Evolutionary conservation across 2,329 filamentous ascomycete species (phyloP).

Genomic region (Juglanconis oblonga): DNA sequence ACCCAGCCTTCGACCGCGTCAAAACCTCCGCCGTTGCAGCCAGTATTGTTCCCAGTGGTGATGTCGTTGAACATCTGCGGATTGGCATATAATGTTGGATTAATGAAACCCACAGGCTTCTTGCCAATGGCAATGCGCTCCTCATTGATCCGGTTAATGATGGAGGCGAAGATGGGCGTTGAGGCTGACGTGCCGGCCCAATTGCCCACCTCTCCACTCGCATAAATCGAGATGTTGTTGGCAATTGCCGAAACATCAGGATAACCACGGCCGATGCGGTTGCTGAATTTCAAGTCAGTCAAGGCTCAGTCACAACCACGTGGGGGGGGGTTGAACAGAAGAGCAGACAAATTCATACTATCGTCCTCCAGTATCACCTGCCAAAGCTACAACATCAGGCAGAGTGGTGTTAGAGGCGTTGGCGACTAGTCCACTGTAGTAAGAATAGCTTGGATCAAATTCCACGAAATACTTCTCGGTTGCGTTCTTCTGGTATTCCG

Average conservation of each 20-base stretch:
- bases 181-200: conserved; percentile 53
- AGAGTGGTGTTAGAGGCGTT: conserved; percentile 16
- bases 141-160: conserved; percentile 63
- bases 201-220: conserved; percentile 29
- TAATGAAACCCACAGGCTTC: conserved; percentile 33
- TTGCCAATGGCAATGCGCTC: conserved; percentile 49
- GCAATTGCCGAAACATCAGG: conserved; percentile 26
- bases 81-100: conserved; percentile 27
- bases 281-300: background rate
- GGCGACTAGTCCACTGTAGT: conserved; percentile 19
- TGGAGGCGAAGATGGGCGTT: conserved; percentile 54
- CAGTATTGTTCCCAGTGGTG: conserved; percentile 27
- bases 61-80: conserved; percentile 31
- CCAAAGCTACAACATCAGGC: conserved; percentile 6
- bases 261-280: conserved; percentile 24
- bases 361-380: conserved; percentile 10
- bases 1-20: conserved; percentile 26
- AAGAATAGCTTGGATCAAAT: conserved; percentile 16
- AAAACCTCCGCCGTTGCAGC: conserved; percentile 29
- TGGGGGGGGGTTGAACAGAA: too few species aligned
- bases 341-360: conserved; percentile 18
- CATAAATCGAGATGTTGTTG: conserved; percentile 26
- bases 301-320: too few species aligned
- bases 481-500: conserved; percentile 38
- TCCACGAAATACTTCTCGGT: conserved; percentile 38